Conservation (phyloP, 768 basidiomycete species). For the Tubosaeta sp. region DNA sequence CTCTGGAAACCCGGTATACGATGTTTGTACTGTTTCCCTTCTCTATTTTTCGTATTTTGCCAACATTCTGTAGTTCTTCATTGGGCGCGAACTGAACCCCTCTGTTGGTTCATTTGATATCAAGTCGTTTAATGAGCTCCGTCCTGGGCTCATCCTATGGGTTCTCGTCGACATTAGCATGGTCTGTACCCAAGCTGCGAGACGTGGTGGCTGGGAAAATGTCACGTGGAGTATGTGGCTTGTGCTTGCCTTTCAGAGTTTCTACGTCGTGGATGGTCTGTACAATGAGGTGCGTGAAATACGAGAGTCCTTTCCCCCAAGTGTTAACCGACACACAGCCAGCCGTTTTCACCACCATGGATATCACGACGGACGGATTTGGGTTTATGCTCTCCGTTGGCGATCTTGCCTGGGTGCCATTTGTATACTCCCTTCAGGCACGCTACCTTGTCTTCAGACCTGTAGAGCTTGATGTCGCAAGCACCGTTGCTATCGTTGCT, state of each 20-base stretch:
- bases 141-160: slow-evolving; percentile 81
- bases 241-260: slow-evolving; percentile 77
- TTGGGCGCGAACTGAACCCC: slow-evolving; percentile 94
- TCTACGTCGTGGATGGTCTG: slow-evolving; percentile 82
- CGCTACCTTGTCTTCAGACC: slow-evolving; percentile 92
- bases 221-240: slow-evolving; percentile 92
- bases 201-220: slow-evolving; percentile 56
- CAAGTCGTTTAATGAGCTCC: slow-evolving; percentile 51
- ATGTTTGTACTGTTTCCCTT: slow-evolving; percentile 50
- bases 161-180: slow-evolving; percentile 84
- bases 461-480: slow-evolving; percentile 63
- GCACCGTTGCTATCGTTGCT: slow-evolving; percentile 52
- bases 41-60: neutral
- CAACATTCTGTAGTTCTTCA: slow-evolving; percentile 64
- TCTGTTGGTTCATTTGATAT: slow-evolving; percentile 72
- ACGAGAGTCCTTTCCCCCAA: neutral
- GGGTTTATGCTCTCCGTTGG: slow-evolving; percentile 98
- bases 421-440: slow-evolving; percentile 90
- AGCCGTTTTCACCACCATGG: slow-evolving; percentile 92
- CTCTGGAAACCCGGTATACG: slow-evolving; percentile 81
- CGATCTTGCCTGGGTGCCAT: slow-evolving; percentile 91
- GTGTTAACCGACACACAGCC: slow-evolving; percentile 43
- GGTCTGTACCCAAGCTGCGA: slow-evolving; percentile 85
- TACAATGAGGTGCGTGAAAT: slow-evolving; percentile 78
- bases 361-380: slow-evolving; percentile 96